Conservation (phyloP, 495 filamentous ascomycete species). For the Melanomma pulvis-pyrius region DNA sequence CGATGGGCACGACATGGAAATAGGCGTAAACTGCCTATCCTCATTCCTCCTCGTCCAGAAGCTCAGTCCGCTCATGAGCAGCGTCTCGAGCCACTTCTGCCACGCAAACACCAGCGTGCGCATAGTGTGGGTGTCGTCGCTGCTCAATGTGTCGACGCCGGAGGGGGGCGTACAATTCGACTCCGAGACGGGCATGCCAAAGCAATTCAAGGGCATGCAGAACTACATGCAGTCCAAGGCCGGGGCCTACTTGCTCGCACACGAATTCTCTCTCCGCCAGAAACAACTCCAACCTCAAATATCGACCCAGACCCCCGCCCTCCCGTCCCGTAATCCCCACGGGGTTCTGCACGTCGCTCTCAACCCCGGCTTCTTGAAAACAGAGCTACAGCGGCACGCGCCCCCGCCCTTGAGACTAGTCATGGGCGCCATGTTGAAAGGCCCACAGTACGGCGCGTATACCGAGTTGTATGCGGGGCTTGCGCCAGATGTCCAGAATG, state of each 20-base stretch:
- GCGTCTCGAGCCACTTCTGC: background rate
- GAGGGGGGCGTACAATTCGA: conserved; percentile 21
- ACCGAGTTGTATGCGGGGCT: conserved; percentile 52
- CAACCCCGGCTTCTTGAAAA: conserved; percentile 52
- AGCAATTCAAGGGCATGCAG: conserved; percentile 19
- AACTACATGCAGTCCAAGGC: conserved; percentile 31
- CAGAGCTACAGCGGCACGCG: conserved; percentile 49
- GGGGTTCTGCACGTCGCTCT: conserved; percentile 23
- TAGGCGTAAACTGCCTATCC: conserved; percentile 26
- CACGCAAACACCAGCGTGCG: conserved; percentile 11
- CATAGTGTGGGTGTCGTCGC: conserved; percentile 23
- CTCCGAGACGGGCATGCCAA: background rate
- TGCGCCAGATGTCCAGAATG: conserved; percentile 46
- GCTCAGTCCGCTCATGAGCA: conserved; percentile 12
- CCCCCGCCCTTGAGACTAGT: conserved; percentile 30
- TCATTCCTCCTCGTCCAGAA: conserved; percentile 22
- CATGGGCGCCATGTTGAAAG: conserved; percentile 41
- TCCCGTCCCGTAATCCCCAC: background rate
- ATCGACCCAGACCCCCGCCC: background rate
- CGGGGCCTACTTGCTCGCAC: conserved; percentile 18
- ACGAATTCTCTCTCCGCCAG: conserved; percentile 13
- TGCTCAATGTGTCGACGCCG: conserved; percentile 14
- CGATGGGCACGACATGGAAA: conserved; percentile 27
- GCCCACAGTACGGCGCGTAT: conserved; percentile 49
- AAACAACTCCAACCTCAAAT: background rate